phyloP scores from a whole-genome alignment of 2,329 filamentous ascomycete genomes.

The Venturia nashicola region DNA sequence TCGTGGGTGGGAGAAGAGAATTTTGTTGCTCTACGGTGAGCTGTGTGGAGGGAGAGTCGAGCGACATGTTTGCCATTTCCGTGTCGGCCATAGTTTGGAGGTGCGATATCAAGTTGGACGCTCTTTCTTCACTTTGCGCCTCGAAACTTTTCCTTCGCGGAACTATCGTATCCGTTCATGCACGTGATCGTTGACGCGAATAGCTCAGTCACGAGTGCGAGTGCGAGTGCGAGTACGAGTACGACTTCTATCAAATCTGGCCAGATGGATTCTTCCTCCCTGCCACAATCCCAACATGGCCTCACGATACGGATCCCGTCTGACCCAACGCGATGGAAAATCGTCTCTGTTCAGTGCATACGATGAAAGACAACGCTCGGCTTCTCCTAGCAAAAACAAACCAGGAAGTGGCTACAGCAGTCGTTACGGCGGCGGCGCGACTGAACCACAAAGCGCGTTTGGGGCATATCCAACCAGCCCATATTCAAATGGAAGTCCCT shows the following conservation, averaged over 20 bases:
- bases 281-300: not conserved
- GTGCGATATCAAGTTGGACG: not conserved
- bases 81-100: slow-evolving; percentile 3
- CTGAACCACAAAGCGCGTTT: slow-evolving; percentile 15
- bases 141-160: slow-evolving; percentile 1
- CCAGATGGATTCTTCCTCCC: not conserved
- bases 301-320: slow-evolving; percentile 13
- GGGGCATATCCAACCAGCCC: slow-evolving; percentile 21
- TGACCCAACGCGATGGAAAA: slow-evolving; percentile 18
- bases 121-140: not conserved
- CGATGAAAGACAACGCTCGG: slow-evolving; percentile 22
- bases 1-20: not conserved
- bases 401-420: slow-evolving; percentile 13
- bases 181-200: not conserved
- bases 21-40: not conserved
- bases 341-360: slow-evolving; percentile 29
- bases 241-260: too few species aligned
- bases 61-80: slow-evolving; percentile 9
- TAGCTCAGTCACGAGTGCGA: too few species aligned
- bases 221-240: too few species aligned
- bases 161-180: not conserved
- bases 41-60: slow-evolving; percentile 3
- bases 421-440: slow-evolving; percentile 17
- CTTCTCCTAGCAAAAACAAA: slow-evolving; percentile 21
- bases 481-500: slow-evolving; percentile 4